phyloP scores from a whole-genome alignment of 2,329 filamentous ascomycete species.

The Ampelomyces quisqualis region DNA sequence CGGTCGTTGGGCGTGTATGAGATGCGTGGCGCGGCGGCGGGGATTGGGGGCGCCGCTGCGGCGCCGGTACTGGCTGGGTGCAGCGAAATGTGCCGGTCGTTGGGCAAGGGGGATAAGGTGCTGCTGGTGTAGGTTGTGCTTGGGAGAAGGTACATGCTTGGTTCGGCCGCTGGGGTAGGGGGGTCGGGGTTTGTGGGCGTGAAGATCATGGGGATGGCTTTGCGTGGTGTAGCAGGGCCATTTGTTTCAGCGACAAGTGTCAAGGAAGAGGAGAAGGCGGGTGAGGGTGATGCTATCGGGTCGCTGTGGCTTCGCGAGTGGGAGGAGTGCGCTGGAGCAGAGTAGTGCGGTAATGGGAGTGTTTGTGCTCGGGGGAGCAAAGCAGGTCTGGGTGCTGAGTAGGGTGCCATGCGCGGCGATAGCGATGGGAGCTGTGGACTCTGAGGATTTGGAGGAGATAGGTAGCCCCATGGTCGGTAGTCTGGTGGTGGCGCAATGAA shows the following conservation, averaged over 20 bases:
- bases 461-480: constrained; percentile 17
- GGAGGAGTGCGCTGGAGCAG: constrained; percentile 13
- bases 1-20: constrained; percentile 17
- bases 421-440: not conserved
- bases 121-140: constrained; percentile 25
- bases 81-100: constrained; percentile 13
- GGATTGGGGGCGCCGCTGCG: constrained; percentile 3
- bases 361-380: constrained; percentile 1
- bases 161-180: constrained; percentile 15
- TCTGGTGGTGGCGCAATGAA: constrained; percentile 41
- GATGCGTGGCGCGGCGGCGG: constrained; percentile 5
- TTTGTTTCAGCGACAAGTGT: constrained; percentile 15
- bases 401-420: not conserved
- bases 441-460: constrained; percentile 9
- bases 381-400: not conserved
- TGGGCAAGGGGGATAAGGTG: too few species aligned
- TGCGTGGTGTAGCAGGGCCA: constrained; percentile 7
- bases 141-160: constrained; percentile 20
- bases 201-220: constrained; percentile 15
- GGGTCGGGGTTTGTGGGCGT: constrained; percentile 8
- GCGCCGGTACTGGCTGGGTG: constrained; percentile 6
- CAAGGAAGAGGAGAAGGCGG: constrained; percentile 21
- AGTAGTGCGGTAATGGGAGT: constrained; percentile 4
- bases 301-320: constrained; percentile 27
- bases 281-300: constrained; percentile 23